Conservation (phyloP, 768 basidiomycete genomes). For the Mrakia blollopis region DNA sequence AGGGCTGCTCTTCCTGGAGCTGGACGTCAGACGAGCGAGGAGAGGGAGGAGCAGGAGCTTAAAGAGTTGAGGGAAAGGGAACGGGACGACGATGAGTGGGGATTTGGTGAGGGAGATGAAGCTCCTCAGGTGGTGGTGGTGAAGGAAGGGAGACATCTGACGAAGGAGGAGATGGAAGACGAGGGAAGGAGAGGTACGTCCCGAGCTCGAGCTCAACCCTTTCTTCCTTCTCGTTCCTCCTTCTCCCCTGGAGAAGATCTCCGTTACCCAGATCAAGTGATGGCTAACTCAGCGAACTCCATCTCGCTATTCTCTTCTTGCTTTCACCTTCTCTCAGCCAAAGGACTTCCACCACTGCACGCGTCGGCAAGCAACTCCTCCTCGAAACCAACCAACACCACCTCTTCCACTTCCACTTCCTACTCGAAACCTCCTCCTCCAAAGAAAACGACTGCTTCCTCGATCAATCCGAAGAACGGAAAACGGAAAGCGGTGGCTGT, state of each 20-base stretch:
- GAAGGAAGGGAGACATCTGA: slow-evolving; percentile 80
- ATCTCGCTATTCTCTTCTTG: neutral
- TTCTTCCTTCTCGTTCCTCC: neutral
- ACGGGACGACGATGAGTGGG: slow-evolving; percentile 28
- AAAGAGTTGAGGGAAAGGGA: slow-evolving; percentile 64
- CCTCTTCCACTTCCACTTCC: neutral
- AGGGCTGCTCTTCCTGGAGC: slow-evolving; percentile 16
- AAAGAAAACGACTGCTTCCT: slow-evolving; percentile 31
- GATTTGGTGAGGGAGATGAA: slow-evolving; percentile 57
- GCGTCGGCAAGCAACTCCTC: neutral
- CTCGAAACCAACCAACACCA: neutral
- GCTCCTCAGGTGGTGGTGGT: slow-evolving; percentile 84
- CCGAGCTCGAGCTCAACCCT: neutral
- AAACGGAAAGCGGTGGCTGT: slow-evolving; percentile 40
- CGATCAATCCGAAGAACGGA: slow-evolving; percentile 32
- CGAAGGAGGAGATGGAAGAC: slow-evolving; percentile 69
- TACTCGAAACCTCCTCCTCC: slow-evolving; percentile 1
- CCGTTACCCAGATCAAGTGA: too few relatives aligned
- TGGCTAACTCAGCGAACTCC: neutral
- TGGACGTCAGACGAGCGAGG: slow-evolving; percentile 30
- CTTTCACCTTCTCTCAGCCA: slow-evolving; percentile 21
- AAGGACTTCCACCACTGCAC: slow-evolving; percentile 36
- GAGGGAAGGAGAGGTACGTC: slow-evolving; percentile 36
- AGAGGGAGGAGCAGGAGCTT: slow-evolving; percentile 46
- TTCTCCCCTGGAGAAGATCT: too few relatives aligned